These are phyloP conservation scores for Linum lewisii DNA, from an alignment of 345 rosid genomes.

Conservation along the genomic window DNA sequence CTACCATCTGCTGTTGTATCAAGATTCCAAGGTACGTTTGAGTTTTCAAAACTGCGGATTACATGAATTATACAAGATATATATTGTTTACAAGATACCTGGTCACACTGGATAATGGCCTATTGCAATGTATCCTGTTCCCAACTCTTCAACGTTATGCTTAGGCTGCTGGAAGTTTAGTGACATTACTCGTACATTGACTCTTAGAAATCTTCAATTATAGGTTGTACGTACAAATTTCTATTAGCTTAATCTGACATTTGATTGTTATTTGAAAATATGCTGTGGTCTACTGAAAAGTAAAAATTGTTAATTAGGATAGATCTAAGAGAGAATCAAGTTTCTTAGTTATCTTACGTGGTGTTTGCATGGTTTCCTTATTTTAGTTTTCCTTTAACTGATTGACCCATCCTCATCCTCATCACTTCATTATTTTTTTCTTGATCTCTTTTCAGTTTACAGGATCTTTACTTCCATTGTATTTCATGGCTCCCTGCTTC, in stretches of 20 bases:
- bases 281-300: neutral
- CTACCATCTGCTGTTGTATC: constrained; percentile 64
- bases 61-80: too few relatives aligned
- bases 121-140: neutral
- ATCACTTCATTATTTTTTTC: constrained; percentile 8
- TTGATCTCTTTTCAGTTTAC: constrained; percentile 50
- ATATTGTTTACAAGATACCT: too few relatives aligned
- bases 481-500: constrained; percentile 88
- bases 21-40: constrained; percentile 60
- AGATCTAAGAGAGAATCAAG: neutral
- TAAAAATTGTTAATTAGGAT: neutral
- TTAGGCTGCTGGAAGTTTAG: neutral
- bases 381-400: neutral
- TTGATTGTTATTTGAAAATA: neutral
- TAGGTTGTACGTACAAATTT: neutral
- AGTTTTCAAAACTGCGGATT: neutral
- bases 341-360: neutral
- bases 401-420: neutral
- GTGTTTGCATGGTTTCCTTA: neutral
- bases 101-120: neutral
- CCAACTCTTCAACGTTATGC: neutral
- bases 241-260: neutral
- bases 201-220: neutral
- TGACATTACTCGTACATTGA: neutral
- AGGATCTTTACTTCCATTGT: constrained; percentile 67